Evolutionary conservation across 75 land plant genomes (phyloP), one percentile per base, ranked within the genome.

Genomic region (Pinus albicaulis): DNA sequence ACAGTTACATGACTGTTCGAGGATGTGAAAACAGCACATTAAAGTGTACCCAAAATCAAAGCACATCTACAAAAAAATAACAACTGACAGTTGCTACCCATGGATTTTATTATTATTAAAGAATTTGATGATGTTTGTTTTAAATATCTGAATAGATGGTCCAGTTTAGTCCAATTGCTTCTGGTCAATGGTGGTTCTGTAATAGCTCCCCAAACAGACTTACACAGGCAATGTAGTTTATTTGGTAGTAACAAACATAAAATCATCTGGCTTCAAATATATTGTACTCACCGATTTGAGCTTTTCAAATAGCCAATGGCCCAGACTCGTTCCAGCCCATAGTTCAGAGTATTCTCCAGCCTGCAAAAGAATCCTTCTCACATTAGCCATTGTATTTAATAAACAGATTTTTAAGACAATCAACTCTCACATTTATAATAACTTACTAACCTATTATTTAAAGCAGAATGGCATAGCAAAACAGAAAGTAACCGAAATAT

Each of bases 251-350:
- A 68, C 13, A 38, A n/a, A 48, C 23, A 3, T 28, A 41, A 41
- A n/a, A 38, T 19, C 14, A 75, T 55, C 25, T 20, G 31, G 20
- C 44, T 69, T 56, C 8, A 77, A 44, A 74, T 2, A 72, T 58
- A 48, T 48, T 48, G 53, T 48, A 76, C 78, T 80, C 81, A 90
- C 97, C 94, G 78, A 16, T 87, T 76, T 24, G 98, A 93, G 19
- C 90, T 86, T 81, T 93, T 93, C 23, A 83, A 84, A 79, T 81
- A 93, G 34, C 89, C 98, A 70, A 95, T 78, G 20, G 92, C 83
- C 98, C 98, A 95, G 52, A 93, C 98, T 79, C 98, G 84, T 81
- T 88, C 96, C 55, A 93, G 82, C 13, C 95, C 99, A 83, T 96
- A 94, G 73, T 96, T 94, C 79, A 96, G 77, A 26, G 99, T 94